These are phyloP conservation scores for Wickerhamiella infanticola DNA, from an alignment of 1,139 yeast species.

Conservation along the genomic window DNA sequence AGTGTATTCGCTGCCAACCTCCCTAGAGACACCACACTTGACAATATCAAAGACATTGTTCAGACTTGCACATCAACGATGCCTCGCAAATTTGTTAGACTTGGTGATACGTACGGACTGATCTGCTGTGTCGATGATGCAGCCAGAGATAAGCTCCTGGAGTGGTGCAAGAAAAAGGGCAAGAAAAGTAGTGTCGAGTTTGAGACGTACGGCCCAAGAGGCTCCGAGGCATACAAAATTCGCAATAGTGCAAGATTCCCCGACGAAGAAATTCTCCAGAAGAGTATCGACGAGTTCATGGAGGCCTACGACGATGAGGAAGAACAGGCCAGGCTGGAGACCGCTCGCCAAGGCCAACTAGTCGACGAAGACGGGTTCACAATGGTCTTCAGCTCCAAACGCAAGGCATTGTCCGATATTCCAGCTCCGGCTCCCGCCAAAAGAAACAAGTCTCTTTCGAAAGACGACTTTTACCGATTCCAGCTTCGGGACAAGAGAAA, in stretches of 20 bases:
- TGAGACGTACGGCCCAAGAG: constrained; percentile 27
- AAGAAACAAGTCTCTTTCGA: constrained; percentile 62
- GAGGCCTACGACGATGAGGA: constrained; percentile 59
- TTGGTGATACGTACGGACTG: constrained; percentile 52
- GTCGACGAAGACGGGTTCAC: constrained; percentile 94
- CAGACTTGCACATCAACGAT: constrained; percentile 21
- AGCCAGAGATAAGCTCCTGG: constrained; percentile 51
- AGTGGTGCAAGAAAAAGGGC: constrained; percentile 39
- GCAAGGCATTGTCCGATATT: constrained; percentile 41
- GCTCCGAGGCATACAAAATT: constrained; percentile 18
- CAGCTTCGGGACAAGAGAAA: constrained; percentile 90
- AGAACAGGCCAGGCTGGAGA: constrained; percentile 43
- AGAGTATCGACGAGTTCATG: constrained; percentile 43
- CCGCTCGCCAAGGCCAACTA: constrained; percentile 29
- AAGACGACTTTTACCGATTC: constrained; percentile 87
- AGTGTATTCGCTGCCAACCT: constrained; percentile 59
- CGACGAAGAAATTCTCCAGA: constrained; percentile 34
- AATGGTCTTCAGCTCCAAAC: constrained; percentile 69
- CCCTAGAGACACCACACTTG: constrained; percentile 45
- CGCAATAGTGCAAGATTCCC: constrained; percentile 25
- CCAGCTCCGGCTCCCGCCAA: constrained; percentile 27
- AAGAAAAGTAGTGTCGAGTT: constrained; percentile 14
- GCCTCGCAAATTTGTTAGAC: background rate
- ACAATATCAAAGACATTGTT: constrained; percentile 41
- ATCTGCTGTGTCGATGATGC: constrained; percentile 63